Percentiles rank a stretch among this genome's conserved stretches.
Evolutionary conservation across 495 filamentous ascomycete species (phyloP).

Genomic region (Neurospora sp.): DNA sequence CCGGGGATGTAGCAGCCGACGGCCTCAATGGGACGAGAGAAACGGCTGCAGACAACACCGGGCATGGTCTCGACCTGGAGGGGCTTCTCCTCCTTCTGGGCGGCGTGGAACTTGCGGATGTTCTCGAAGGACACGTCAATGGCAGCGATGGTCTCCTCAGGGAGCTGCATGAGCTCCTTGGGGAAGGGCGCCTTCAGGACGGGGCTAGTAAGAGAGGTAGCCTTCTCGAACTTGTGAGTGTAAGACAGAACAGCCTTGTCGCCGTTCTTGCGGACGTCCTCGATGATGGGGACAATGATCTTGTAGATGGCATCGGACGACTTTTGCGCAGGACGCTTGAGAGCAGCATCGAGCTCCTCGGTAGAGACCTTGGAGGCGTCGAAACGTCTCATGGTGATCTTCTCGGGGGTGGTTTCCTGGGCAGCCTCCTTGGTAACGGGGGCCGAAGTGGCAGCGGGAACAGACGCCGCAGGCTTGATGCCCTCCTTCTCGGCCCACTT

Average conservation of each 20-base stretch:
- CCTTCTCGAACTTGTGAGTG: slow-evolving; percentile 95
- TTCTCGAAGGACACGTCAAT: slow-evolving; percentile 91
- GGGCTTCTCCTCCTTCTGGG: slow-evolving; percentile 71
- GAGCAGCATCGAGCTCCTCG: slow-evolving; percentile 53
- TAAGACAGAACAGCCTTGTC: slow-evolving; percentile 83
- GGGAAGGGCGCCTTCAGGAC: slow-evolving; percentile 85
- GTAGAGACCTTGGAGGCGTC: slow-evolving; percentile 51
- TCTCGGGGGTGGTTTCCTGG: slow-evolving; percentile 45
- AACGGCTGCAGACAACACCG: slow-evolving; percentile 87
- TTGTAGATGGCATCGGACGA: slow-evolving; percentile 82
- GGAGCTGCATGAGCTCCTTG: slow-evolving; percentile 69
- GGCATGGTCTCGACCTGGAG: slow-evolving; percentile 93
- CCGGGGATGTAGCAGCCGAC: slow-evolving; percentile 94
- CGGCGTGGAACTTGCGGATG: slow-evolving; percentile 85
- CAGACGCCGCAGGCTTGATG: slow-evolving; percentile 40
- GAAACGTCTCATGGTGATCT: slow-evolving; percentile 75
- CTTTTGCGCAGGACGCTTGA: slow-evolving; percentile 84
- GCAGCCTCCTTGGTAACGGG: slow-evolving; percentile 18
- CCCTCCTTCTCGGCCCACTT: slow-evolving; percentile 78
- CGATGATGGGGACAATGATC: slow-evolving; percentile 84
- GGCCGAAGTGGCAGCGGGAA: slow-evolving; percentile 1
- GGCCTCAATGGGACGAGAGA: slow-evolving; percentile 82
- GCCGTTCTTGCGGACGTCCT: slow-evolving; percentile 67
- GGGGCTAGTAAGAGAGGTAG: slow-evolving; percentile 76
- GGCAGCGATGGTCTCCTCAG: slow-evolving; percentile 73